Percentiles rank a stretch among this genome's conserved stretches.
These are phyloP conservation scores for Zygosaccharomyces gambellarensis DNA, from an alignment of 805 yeast species.

Conservation along the genomic window DNA sequence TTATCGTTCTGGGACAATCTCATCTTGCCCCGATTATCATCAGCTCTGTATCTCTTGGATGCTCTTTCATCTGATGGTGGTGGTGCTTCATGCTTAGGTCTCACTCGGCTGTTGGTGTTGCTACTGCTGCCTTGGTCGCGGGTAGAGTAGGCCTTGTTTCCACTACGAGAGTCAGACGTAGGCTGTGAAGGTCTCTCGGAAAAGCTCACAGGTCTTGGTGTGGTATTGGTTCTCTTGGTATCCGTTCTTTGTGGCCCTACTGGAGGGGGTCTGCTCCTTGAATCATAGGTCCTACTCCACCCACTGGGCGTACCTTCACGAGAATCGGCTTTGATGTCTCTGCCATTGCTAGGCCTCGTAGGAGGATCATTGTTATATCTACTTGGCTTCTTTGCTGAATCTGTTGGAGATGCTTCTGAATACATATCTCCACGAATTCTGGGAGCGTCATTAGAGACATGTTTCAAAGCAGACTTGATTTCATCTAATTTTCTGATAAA, in stretches of 20 bases:
- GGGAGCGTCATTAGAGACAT: conserved; percentile 6
- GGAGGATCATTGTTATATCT: conserved; percentile 13
- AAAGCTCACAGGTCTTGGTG: conserved; percentile 10
- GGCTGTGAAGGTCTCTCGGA: conserved; percentile 14
- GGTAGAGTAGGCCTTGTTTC: conserved; percentile 1
- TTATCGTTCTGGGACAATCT: conserved; percentile 6
- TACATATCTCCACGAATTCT: conserved; percentile 12
- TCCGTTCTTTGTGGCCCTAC: conserved; percentile 4
- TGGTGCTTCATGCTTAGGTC: conserved; percentile 6
- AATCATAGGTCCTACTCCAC: conserved; percentile 1
- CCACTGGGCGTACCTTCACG: conserved; percentile 4
- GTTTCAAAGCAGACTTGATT: conserved; percentile 6
- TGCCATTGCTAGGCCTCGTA: not conserved
- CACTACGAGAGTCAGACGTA: conserved; percentile 5
- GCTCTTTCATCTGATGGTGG: conserved; percentile 13
- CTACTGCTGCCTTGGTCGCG: conserved; percentile 2
- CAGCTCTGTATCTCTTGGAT: conserved; percentile 11
- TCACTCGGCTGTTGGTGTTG: not conserved
- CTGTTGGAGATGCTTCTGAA: conserved; percentile 10
- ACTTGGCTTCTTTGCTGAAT: conserved; percentile 13
- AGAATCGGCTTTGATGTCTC: not conserved
- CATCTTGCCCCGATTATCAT: conserved; percentile 7
- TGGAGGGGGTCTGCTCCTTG: conserved; percentile 4
- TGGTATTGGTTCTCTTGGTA: conserved; percentile 3
- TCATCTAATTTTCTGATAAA: conserved; percentile 11